A percentile compares a stretch with the other conserved stretches of the same genome.
These are phyloP conservation scores for Pyrenopolyporus hunteri DNA, from an alignment of 495 filamentous ascomycete genomes.

Conservation along the genomic window DNA sequence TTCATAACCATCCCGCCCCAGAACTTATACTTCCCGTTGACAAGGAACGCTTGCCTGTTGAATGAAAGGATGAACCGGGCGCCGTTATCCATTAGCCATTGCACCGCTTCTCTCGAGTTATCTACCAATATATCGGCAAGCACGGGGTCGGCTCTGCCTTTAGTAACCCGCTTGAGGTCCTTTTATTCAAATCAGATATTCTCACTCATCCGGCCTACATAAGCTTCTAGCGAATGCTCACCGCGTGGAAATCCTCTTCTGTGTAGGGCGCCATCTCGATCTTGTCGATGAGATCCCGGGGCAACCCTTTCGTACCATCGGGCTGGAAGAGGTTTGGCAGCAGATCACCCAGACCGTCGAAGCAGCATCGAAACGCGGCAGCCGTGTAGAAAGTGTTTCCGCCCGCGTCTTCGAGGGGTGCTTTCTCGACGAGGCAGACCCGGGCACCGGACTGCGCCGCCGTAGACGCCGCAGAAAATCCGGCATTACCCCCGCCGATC, in stretches of 20 bases:
- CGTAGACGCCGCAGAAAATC: constrained; percentile 60
- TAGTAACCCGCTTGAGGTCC: constrained; percentile 59
- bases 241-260: constrained; percentile 34
- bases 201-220: neutral
- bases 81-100: constrained; percentile 61
- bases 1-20: constrained; percentile 66
- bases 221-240: neutral
- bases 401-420: constrained; percentile 58
- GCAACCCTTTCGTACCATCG: constrained; percentile 44
- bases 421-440: constrained; percentile 61
- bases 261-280: constrained; percentile 45
- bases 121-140: constrained; percentile 53
- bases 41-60: constrained; percentile 65
- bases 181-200: neutral
- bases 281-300: constrained; percentile 51
- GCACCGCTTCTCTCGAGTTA: constrained; percentile 53
- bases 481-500: constrained; percentile 64
- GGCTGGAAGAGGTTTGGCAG: constrained; percentile 42
- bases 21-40: constrained; percentile 62
- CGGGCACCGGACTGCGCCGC: constrained; percentile 49
- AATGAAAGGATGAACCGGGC: constrained; percentile 63
- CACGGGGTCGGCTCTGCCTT: constrained; percentile 52
- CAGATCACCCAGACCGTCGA: constrained; percentile 54
- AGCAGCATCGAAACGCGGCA: constrained; percentile 59
- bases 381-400: constrained; percentile 67